Evolutionary conservation across 2,329 filamentous ascomycete species (phyloP), one percentile per base, ranked within the genome.

Genomic region (Rhexocercosporidium sp.): DNA sequence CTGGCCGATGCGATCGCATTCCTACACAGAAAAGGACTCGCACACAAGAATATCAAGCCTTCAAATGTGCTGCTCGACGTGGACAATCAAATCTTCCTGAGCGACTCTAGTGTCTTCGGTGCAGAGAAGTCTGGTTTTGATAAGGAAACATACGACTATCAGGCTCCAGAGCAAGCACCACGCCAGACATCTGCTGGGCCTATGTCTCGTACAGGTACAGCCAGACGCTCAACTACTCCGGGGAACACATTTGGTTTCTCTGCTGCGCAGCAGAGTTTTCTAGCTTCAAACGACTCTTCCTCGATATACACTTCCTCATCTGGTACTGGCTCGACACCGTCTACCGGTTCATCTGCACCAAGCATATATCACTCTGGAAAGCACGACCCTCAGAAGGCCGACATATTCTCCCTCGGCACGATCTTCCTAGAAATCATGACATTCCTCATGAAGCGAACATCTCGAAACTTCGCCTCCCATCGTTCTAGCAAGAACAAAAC

Each of bases 381-480:
- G 41, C 79, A 84, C 20, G 82, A 85, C 70, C 82, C 84, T 3
- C 85, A 87, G 70, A 85, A 86, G 68, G 87, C 89, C 53, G 92
- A 94, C 75, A 82, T 94, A 22, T 94, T 91, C 78, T 92, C 90
- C 3, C 82, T 93, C 1, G 91, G 88, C 11, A 92, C 90, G 76
- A 84, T 93, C 61, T 91, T 91, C 68, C 81, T 93, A 18, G 91
- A 94, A 70, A 84, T 94, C 34, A 75, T 93, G 22, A 88, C 88
- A 25, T 88, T 92, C 74, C 81, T 92, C 66, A 78, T 93, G 67
- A 92, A 92, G 76, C 88, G 89, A 71, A 87, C 88, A 62, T 83
- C 86, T 0, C 84, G 86, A 59, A 85, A 89, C 29, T 93, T 93
- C 74, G 82, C 87, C 39, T 83, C 87, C 27, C 88, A 92, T 75